phyloP scores from a whole-genome alignment of 2,329 filamentous ascomycete species.

The Colletotrichum lentis region DNA sequence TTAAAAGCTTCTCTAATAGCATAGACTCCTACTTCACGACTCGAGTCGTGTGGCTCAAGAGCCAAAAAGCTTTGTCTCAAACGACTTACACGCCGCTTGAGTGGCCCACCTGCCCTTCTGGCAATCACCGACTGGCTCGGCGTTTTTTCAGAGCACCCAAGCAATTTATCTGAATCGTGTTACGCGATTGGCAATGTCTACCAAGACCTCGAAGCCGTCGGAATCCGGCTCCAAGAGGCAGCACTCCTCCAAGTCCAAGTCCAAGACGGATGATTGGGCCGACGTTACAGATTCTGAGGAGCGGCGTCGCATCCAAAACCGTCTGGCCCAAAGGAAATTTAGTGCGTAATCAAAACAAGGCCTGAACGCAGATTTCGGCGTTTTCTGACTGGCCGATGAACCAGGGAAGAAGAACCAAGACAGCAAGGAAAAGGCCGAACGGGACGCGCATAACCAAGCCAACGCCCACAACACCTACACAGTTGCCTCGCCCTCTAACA shows the following conservation, averaged over 20 bases:
- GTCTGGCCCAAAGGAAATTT: conserved; percentile 78
- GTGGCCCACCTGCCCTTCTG: background rate
- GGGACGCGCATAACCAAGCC: conserved; percentile 69
- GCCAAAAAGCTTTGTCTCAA: background rate
- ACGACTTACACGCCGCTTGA: background rate
- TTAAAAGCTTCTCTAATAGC: background rate
- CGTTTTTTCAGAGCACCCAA: too few relatives aligned
- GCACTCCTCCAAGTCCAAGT: conserved; percentile 49
- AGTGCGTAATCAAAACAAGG: conserved; percentile 59
- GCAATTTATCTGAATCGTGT: conserved; percentile 27
- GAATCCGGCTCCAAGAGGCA: conserved; percentile 44
- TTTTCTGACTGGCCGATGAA: background rate
- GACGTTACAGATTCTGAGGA: conserved; percentile 75
- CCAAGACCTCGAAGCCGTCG: conserved; percentile 42
- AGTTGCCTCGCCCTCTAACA: conserved; percentile 65
- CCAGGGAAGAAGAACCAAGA: conserved; percentile 75
- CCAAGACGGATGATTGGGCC: conserved; percentile 71
- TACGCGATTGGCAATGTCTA: conserved; percentile 44
- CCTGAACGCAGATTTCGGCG: background rate
- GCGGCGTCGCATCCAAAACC: conserved; percentile 78
- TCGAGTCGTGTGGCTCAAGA: background rate
- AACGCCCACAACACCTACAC: conserved; percentile 71
- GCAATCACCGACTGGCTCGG: background rate
- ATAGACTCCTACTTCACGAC: background rate
- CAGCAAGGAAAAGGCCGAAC: conserved; percentile 70